Evolutionary conservation across 495 filamentous ascomycete genomes (phyloP), one percentile per base, ranked within the genome.

Genomic region (Penicillium nucicola): DNA sequence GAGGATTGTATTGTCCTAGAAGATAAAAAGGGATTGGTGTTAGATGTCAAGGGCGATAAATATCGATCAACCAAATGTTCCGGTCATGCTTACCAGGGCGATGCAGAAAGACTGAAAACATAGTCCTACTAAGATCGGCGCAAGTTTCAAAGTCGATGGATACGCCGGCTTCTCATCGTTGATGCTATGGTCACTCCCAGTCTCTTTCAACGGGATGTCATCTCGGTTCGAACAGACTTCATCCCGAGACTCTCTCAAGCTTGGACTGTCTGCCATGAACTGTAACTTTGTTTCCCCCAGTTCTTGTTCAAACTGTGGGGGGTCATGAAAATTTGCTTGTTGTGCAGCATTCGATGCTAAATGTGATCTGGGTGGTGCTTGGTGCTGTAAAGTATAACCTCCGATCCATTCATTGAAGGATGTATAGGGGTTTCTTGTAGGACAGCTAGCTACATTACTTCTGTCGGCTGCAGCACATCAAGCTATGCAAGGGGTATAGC

Each of bases 1-100:
- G 43, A 95, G 87, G 57, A 93, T 91, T 8, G 89, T 88, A 57
- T 87, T 85, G 58, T 87, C 84, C 75, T 78, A 28, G n/a, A 2
- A 28, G 4, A 28, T 45, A 55, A 36, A 34, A 12, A 36, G 18
- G 20, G 33, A 12, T 9, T 44, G 11, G 1, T 7, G 9, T 45
- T 35, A 58, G 37, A 3, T 5, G 7, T 1, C 7, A 23, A 23
- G 22, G 7, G 22, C 13, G 1, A 36, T 34, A n/a, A 14, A 1
- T 17, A 7, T 12, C 15, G 14, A 4, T 9, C 30, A 13, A 22
- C 28, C 8, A 25, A 13, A 28, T 28, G 23, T 15, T 23, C 13
- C 10, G 20, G 4, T 3, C 17, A 44, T 17, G 62, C 72, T 52
- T 46, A 84, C 81, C 66, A 87, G 58, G 1, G 84, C 84, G 62